Evolutionary conservation across 2,329 filamentous ascomycete genomes (phyloP).

Genomic region (Claviceps purpurea): DNA sequence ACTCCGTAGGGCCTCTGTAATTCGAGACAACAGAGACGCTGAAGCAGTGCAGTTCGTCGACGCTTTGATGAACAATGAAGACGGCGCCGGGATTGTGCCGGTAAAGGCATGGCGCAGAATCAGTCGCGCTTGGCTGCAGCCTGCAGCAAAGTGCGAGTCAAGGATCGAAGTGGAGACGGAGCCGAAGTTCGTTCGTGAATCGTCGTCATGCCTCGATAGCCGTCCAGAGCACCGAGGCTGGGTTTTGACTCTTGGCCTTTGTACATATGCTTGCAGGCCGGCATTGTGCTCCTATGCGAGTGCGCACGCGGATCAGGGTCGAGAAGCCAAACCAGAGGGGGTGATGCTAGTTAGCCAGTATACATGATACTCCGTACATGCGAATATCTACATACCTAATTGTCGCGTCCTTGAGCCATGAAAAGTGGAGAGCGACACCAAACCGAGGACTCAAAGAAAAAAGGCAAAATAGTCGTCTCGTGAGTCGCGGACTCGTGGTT

Average conservation of each 20-base stretch:
- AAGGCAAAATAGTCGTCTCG: conserved; percentile 1
- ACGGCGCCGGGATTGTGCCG: conserved; percentile 3
- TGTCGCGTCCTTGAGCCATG: background rate
- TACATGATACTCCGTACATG: no score
- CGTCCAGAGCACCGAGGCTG: background rate
- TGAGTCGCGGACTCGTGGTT: background rate
- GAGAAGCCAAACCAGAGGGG: background rate
- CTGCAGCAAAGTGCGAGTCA: background rate
- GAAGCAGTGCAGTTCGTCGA: background rate
- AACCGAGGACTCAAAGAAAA: background rate
- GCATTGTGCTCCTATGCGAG: background rate
- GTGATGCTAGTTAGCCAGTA: background rate
- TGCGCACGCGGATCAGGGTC: background rate
- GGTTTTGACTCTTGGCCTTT: conserved; percentile 2
- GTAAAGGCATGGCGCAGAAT: conserved; percentile 4
- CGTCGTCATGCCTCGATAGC: background rate
- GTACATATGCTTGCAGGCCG: background rate
- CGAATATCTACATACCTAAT: no score
- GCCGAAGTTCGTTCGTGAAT: background rate
- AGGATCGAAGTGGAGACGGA: conserved; percentile 1
- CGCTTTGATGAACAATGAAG: conserved; percentile 4
- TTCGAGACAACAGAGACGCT: background rate
- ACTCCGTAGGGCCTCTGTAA: background rate
- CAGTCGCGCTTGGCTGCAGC: conserved; percentile 4
- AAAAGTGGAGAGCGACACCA: background rate